Evolutionary conservation across 164 flowering plant species (phyloP), one percentile per base, ranked within the genome.

Genomic region (Saururus chinensis): DNA sequence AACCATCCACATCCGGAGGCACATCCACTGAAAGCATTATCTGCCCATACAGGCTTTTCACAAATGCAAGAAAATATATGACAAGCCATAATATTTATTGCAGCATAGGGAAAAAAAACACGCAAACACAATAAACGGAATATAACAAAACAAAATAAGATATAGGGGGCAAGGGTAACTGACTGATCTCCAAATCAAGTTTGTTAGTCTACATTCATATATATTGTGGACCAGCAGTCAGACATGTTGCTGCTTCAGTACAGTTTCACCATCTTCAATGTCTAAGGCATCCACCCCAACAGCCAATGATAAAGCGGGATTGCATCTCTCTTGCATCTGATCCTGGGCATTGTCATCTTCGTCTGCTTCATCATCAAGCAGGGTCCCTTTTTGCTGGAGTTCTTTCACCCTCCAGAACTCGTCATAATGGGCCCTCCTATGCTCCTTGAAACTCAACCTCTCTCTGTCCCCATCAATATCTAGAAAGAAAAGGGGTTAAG

Each of bases 341-440:
- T 7, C 74, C 48, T 40, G 66, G 24, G 62, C 56, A 57, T 35
- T 70, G 20, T 64, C 78, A 22, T 80, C 87, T 16, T 79, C 80
- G 12, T 66, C 74, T 60, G 72, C 90, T 25, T 85, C 87, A 20
- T 82, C 88, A 19, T 71, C 26, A 75, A 56, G 19, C 1, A 76
- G 60, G 12, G 91, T 83, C 20, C 88, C 89, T 51, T 78, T 68
- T 24, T 71, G 60, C 53, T 72, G 74, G 53, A 85, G 88, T 70
- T 91, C 96, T 73, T 80, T 91, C 68, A 87, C 90, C 69, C 80
- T 89, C 40, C 56, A 79, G 61, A 74, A 95, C 76, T 95, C 99
- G 51, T 95, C 92, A 68, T 95, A 95, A 58, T 95, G 99, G 30
- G 78, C 86, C 68, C 76, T 76, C 57, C 99, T 74, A 48, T 79